These are phyloP conservation scores for Diphasiastrum complanatum DNA, from an alignment of 83 land plant species.

Conservation along the genomic window DNA sequence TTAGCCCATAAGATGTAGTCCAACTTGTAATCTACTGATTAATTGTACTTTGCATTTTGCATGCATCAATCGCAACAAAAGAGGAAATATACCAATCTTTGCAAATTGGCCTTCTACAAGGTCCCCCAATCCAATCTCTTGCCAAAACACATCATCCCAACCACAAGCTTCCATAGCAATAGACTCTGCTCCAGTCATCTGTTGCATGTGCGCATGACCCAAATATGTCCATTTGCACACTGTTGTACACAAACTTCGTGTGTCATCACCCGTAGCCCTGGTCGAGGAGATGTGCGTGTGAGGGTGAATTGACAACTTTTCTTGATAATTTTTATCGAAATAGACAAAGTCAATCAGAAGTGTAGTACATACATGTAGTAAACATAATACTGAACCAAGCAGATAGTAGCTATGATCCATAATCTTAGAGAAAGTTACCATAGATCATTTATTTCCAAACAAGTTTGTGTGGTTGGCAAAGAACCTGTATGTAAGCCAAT, in stretches of 20 bases:
- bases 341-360: too few species aligned
- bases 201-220: constrained; percentile 93
- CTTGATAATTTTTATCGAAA: too few species aligned
- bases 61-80: too few species aligned
- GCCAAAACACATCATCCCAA: constrained; percentile 98
- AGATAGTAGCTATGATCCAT: too few species aligned
- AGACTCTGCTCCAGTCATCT: constrained; percentile 43
- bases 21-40: too few species aligned
- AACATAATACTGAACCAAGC: too few species aligned
- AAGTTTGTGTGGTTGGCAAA: too few species aligned
- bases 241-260: constrained; percentile 86
- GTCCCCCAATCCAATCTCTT: constrained; percentile 90
- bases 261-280: constrained; percentile 98
- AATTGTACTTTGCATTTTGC: too few species aligned
- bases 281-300: constrained; percentile 2
- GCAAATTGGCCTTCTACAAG: constrained; percentile 92
- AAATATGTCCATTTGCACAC: constrained; percentile 97
- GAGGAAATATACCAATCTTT: constrained; percentile 65
- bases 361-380: too few species aligned
- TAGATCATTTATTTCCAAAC: too few species aligned
- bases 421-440: not conserved
- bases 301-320: too few species aligned
- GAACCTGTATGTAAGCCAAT: constrained; percentile 94
- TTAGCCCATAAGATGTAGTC: too few species aligned
- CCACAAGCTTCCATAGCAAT: constrained; percentile 83